Percentiles rank a stretch among this genome's conserved stretches.
These are phyloP conservation scores for Lithocarpus polystachyus DNA, from an alignment of 306 rosid genomes.

Conservation along the genomic window DNA sequence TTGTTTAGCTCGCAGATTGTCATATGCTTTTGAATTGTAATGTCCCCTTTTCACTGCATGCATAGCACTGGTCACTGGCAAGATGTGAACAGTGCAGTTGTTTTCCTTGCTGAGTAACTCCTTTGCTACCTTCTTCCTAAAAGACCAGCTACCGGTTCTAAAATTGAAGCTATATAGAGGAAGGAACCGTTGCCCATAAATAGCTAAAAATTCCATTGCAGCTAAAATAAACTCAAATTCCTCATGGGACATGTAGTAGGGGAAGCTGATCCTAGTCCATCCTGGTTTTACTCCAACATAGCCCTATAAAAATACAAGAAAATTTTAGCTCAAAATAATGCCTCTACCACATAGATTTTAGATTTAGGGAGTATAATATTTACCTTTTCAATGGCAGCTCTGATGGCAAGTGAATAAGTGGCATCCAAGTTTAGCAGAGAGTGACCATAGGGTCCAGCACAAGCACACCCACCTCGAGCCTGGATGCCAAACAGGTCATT, in stretches of 20 bases:
- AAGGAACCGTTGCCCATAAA: slow-evolving; percentile 72
- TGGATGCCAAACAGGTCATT: slow-evolving; percentile 86
- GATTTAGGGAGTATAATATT: neutral
- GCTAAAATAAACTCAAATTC: slow-evolving; percentile 70
- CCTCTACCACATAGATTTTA: neutral
- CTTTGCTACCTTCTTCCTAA: slow-evolving; percentile 41
- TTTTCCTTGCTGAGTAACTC: slow-evolving; percentile 29
- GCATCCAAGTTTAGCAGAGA: slow-evolving; percentile 53
- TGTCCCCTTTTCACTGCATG: neutral
- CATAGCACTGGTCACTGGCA: slow-evolving; percentile 6
- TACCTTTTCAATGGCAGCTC: slow-evolving; percentile 67
- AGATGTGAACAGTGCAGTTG: slow-evolving; percentile 11
- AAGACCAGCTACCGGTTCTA: slow-evolving; percentile 60
- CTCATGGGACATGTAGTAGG: slow-evolving; percentile 68
- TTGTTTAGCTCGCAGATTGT: slow-evolving; percentile 22
- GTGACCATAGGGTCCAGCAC: slow-evolving; percentile 95
- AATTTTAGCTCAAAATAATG: neutral
- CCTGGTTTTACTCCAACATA: slow-evolving; percentile 78
- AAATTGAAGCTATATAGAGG: slow-evolving; percentile 57
- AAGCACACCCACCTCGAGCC: slow-evolving; percentile 85
- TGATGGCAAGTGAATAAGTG: slow-evolving; percentile 43
- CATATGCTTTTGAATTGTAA: neutral
- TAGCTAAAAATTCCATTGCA: slow-evolving; percentile 74
- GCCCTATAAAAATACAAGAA: slow-evolving; percentile 36
- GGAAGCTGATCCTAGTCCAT: slow-evolving; percentile 88